Conservation (phyloP, 805 yeast species). For the Wickerhamomyces alni region DNA sequence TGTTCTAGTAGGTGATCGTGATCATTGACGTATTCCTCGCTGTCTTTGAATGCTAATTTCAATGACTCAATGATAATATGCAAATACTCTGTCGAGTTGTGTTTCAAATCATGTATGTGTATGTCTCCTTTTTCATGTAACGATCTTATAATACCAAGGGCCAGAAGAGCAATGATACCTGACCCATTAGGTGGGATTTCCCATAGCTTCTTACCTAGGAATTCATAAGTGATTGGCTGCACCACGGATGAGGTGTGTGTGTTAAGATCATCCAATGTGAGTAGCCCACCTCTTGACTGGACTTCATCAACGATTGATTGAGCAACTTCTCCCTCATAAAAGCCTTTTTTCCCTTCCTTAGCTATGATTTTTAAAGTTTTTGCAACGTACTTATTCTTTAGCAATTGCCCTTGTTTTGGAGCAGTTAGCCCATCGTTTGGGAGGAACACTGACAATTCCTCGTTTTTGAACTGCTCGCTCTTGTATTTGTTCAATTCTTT, state of each 20-base stretch:
- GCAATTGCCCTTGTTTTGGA: conserved; percentile 55
- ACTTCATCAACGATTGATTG: conserved; percentile 54
- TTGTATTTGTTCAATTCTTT: conserved; percentile 26
- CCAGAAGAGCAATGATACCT: conserved; percentile 68
- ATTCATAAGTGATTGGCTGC: conserved; percentile 53
- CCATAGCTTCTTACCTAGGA: conserved; percentile 56
- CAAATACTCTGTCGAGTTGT: conserved; percentile 65
- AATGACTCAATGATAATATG: conserved; percentile 67
- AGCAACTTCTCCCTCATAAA: conserved; percentile 68
- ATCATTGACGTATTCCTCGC: conserved; percentile 69
- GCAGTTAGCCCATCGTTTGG: conserved; percentile 32
- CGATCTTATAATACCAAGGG: conserved; percentile 59
- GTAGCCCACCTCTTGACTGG: conserved; percentile 46
- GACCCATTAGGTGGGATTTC: conserved; percentile 86
- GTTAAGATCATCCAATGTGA: conserved; percentile 49
- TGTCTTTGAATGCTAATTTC: conserved; percentile 68
- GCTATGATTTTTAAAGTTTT: conserved; percentile 46
- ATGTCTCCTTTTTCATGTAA: conserved; percentile 40
- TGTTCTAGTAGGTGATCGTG: conserved; percentile 34
- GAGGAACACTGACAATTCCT: conserved; percentile 29
- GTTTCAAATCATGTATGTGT: conserved; percentile 39
- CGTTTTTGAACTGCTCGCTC: conserved; percentile 24
- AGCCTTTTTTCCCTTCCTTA: conserved; percentile 54
- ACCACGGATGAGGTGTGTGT: conserved; percentile 56
- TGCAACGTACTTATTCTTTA: conserved; percentile 48